These are phyloP conservation scores for Aspergillus conjunctus DNA, from an alignment of 495 filamentous ascomycete genomes.

Conservation along the genomic window DNA sequence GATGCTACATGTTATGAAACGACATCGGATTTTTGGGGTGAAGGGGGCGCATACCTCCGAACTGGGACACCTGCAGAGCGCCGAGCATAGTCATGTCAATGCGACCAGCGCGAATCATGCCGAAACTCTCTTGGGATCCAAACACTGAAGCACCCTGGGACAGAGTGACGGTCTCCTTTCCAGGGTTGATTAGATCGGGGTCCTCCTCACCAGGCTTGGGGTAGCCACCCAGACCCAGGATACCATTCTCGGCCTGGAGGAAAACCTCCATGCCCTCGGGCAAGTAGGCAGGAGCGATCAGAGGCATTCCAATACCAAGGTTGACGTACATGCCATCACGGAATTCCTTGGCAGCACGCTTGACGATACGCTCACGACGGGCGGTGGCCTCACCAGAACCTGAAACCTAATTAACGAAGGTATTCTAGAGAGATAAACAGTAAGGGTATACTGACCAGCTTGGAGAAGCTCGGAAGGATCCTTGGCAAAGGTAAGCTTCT, in stretches of 20 bases:
- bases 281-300: slow-evolving; percentile 81
- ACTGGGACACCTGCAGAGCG: slow-evolving; percentile 83
- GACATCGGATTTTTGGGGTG: not conserved
- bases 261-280: slow-evolving; percentile 76
- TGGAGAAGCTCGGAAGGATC: slow-evolving; percentile 56
- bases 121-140: slow-evolving; percentile 84
- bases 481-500: slow-evolving; percentile 76
- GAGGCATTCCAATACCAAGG: slow-evolving; percentile 89
- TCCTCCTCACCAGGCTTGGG: slow-evolving; percentile 77
- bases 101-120: slow-evolving; percentile 88
- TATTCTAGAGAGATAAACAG: no score
- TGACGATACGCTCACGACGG: slow-evolving; percentile 81
- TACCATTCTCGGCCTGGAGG: slow-evolving; percentile 88
- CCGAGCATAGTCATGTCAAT: slow-evolving; percentile 89
- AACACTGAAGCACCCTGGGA: slow-evolving; percentile 76
- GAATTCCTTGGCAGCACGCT: slow-evolving; percentile 86
- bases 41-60: slow-evolving; percentile 59
- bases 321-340: slow-evolving; percentile 95
- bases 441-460: slow-evolving; percentile 40
- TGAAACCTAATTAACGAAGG: slow-evolving; percentile 30
- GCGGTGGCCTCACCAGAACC: slow-evolving; percentile 69
- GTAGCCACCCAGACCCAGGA: slow-evolving; percentile 84
- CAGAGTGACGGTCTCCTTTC: slow-evolving; percentile 90
- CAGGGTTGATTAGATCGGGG: slow-evolving; percentile 88
- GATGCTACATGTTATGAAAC: not conserved